Evolutionary conservation across 495 filamentous ascomycete species (phyloP), one percentile per base, ranked within the genome.

Genomic region (Cairneyella variabilis): DNA sequence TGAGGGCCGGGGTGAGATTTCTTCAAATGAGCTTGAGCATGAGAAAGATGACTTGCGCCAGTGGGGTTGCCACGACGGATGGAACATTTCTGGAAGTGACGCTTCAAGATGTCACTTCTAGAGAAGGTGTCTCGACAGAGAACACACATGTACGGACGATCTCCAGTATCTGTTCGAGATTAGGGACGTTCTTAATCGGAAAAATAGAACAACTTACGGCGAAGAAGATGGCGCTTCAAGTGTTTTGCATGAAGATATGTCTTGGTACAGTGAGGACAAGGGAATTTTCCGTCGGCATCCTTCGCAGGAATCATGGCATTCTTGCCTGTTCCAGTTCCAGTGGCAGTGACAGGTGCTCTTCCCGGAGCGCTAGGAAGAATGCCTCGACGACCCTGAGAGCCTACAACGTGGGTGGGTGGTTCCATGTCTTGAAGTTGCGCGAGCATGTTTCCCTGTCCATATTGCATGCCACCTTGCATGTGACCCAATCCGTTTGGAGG

Each of bases 71-170:
- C 93, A 58, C 93, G 83, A 58, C 93, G 83, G 47, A 96, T 84
- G 26, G 92, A 96, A 71, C 93, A 98, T 71, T 98, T 98, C 66
- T 95, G 89, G 69, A 98, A 98, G 69, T 98, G 93, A 53, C 93
- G 86, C 75, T 98, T 98, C 66, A 98, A 73, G 58, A 98, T 98
- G 68, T 98, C 93, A 74, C 89, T 95, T 65, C 93, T 84, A 22
- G 91, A 96, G 72, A 98, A 98, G n/a, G 89, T 97, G 69, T 98
- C 93, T 67, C 91, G 87, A 75, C 93, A 98, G 38, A 98, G 78
- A 55, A 90, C 85, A 73, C 93, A 98, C 81, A 90, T 90, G 74
- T 98, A 98, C 23, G 93, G 93, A 47, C 93, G 87, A 66, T 95
- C 91, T 60, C 93, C 93, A 54, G 93, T 96, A 71, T 98, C 91